phyloP scores from a whole-genome alignment of 73 alveolate genomes.

The Tetrahymena malaccensis region DNA sequence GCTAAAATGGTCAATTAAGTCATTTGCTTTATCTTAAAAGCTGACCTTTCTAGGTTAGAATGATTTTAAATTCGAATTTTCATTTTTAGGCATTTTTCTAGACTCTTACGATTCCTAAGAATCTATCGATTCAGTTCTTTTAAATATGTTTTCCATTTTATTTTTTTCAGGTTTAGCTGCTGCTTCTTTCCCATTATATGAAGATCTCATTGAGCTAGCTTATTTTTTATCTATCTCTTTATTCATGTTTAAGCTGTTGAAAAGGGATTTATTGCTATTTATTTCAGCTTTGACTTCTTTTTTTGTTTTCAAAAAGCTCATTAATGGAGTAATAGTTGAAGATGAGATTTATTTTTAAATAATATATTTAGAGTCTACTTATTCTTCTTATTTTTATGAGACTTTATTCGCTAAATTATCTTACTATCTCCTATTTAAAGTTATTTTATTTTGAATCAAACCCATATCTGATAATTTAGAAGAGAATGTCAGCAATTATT shows the following conservation, averaged over 20 bases:
- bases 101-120: not conserved
- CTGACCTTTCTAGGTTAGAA: not conserved
- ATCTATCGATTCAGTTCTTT: not conserved
- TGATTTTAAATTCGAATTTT: not conserved
- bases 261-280: not conserved
- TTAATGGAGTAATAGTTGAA: not conserved
- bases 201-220: not conserved
- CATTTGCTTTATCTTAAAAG: not conserved
- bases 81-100: not conserved
- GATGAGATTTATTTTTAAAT: not conserved
- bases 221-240: not conserved
- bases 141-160: not conserved
- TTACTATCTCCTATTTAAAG: not conserved
- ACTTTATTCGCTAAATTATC: too few species aligned
- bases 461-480: not conserved
- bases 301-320: not conserved
- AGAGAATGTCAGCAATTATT: not conserved
- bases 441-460: not conserved
- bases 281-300: not conserved
- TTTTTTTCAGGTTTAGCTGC: not conserved
- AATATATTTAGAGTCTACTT: not conserved
- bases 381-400: not conserved
- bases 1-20: not conserved
- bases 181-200: not conserved
- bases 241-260: not conserved